Evolutionary conservation across 352 stramenopile species (phyloP).

Genomic region (Aphanomyces astaci): DNA sequence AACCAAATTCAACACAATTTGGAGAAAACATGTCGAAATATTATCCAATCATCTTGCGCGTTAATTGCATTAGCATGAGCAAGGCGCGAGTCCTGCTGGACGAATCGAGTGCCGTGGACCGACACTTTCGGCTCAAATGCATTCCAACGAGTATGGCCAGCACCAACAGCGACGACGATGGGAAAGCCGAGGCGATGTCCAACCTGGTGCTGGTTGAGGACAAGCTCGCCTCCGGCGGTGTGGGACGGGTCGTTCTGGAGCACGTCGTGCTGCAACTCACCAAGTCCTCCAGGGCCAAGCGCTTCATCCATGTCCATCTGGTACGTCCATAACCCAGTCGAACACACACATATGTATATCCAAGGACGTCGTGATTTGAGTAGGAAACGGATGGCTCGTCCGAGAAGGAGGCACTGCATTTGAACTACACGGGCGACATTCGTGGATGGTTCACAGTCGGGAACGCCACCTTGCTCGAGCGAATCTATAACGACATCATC

Average conservation of each 20-base stretch:
- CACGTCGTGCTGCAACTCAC: conserved; percentile 38
- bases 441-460: background rate
- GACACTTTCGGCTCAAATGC: conserved; percentile 11
- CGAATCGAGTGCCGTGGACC: background rate
- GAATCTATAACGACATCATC: background rate
- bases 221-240: conserved; percentile 39
- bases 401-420: background rate
- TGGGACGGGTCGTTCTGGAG: conserved; percentile 45
- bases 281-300: background rate
- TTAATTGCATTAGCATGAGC: background rate
- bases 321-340: background rate
- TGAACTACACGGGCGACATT: conserved; percentile 8
- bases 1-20: background rate
- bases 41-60: background rate
- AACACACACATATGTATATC: background rate
- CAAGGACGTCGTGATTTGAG: background rate
- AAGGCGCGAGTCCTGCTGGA: background rate
- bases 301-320: background rate
- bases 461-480: background rate
- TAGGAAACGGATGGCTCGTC: conserved; percentile 1
- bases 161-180: background rate
- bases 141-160: background rate
- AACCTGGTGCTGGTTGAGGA: conserved; percentile 63
- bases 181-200: background rate
- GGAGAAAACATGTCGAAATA: background rate